A percentile compares a stretch with the other conserved stretches of the same genome.
These are phyloP conservation scores for Penicillium nordicum DNA, from an alignment of 2,329 filamentous ascomycete genomes.

Conservation along the genomic window DNA sequence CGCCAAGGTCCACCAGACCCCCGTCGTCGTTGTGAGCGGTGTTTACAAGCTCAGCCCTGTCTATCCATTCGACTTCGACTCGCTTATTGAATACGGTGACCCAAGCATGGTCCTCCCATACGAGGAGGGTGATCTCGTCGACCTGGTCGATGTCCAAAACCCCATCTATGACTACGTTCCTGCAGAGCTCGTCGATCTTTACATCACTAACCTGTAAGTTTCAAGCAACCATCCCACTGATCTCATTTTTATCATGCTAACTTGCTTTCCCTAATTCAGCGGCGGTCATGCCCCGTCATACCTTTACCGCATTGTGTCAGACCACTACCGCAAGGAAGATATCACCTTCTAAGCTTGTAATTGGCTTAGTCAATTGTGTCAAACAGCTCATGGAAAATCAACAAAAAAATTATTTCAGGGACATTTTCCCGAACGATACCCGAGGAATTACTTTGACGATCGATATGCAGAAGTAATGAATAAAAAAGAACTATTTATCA, in stretches of 20 bases:
- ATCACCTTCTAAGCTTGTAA: constrained; percentile 44
- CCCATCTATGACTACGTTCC: constrained; percentile 80
- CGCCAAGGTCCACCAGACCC: constrained; percentile 74
- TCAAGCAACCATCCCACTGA: not conserved
- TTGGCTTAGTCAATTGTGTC: not conserved
- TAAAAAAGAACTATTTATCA: not conserved
- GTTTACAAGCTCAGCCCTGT: constrained; percentile 93
- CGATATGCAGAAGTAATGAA: constrained; percentile 14
- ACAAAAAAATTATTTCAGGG: constrained; percentile 4
- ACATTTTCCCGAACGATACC: constrained; percentile 21
- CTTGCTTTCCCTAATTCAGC: constrained; percentile 32
- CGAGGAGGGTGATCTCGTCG: constrained; percentile 74
- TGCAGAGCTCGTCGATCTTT: constrained; percentile 59
- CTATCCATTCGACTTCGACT: constrained; percentile 77
- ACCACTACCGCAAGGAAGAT: constrained; percentile 64
- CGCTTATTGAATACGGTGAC: constrained; percentile 81
- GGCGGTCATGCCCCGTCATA: constrained; percentile 63
- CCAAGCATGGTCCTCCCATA: constrained; percentile 73
- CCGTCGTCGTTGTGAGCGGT: constrained; percentile 83
- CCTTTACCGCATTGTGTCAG: constrained; percentile 62
- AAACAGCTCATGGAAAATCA: constrained; percentile 1
- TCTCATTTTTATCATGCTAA: constrained; percentile 8
- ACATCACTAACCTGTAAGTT: constrained; percentile 75
- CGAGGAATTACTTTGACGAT: constrained; percentile 22
- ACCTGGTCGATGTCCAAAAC: constrained; percentile 72